Evolutionary conservation across 163 green algal species (phyloP).

Genomic region (Chloroidium sp.): DNA sequence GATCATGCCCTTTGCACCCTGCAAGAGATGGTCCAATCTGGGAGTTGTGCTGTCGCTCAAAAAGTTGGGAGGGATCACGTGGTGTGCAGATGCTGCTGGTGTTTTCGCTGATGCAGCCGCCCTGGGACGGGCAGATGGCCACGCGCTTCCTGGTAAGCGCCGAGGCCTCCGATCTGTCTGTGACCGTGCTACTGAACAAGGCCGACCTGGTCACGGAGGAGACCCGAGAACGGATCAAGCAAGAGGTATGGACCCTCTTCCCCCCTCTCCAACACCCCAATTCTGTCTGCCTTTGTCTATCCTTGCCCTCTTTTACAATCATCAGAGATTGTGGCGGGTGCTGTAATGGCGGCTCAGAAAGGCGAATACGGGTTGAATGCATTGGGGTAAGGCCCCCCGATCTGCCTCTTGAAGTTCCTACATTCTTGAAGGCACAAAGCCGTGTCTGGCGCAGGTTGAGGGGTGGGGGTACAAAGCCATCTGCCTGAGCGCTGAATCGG

Average conservation of each 20-base stretch:
- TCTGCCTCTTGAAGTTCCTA: background rate
- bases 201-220: conserved; percentile 57
- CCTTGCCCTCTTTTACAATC: background rate
- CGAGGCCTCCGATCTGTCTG: conserved; percentile 63
- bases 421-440: background rate
- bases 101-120: conserved; percentile 4
- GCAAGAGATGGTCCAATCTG: too few species aligned
- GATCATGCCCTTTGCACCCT: too few species aligned
- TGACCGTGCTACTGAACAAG: conserved; percentile 91
- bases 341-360: background rate
- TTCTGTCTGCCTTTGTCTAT: background rate
- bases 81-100: conserved; percentile 9
- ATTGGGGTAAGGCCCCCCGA: background rate
- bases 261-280: background rate
- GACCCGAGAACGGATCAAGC: background rate
- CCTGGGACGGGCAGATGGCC: conserved; percentile 42
- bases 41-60: too few species aligned
- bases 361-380: background rate
- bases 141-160: conserved; percentile 80
- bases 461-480: conserved; percentile 76
- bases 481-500: conserved; percentile 56
- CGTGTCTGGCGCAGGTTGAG: conserved; percentile 22
- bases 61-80: too few species aligned
- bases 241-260: too few species aligned
- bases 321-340: background rate